Evolutionary conservation across 257 asterid genomes (phyloP), one percentile per base, ranked within the genome.

Genomic region (Datura wrightii): DNA sequence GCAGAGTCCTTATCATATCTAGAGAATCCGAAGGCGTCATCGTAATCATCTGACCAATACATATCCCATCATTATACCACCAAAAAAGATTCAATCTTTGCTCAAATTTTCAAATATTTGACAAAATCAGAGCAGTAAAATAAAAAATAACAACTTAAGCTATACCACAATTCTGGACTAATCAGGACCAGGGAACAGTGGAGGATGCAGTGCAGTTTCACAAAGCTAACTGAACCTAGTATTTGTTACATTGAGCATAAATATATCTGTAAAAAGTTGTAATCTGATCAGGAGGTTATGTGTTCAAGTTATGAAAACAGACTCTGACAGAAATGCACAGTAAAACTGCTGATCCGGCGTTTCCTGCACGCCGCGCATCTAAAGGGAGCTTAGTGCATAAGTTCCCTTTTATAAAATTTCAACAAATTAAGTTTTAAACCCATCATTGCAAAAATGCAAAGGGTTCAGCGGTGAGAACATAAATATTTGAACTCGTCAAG

Each of bases 1-100:
- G 92, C 84, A 90, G 67, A 34, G 97, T 92, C 90, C 99, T 90
- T 65, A 87, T 37, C 4, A 89, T 83, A 84, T 96, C 92, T 83
- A 94, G 88, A 42, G 90, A 55, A 85, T 89, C 95, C 5, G 90
- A 67, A 69, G 90, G 83, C 79, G 88, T 86, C 95, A 91, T 89
- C 5, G 97, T 90, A 84, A 92, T 88, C 87, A 85, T 78, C 99
- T 96, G 92, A 65, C 70, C 83, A 86, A 83, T 42, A 62, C 55
- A 63, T 80, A 72, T 81, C 39, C 72, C 81, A 70, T 82, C 24
- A 53, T 55, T 48, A 42, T 41, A 42, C 50, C 82, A 80, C 11
- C 31, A 63, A 39, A 50, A 31, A 36, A 58, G 42, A 58, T 84
- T 59, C 41, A 59, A 74, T 10, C 8, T 11, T 41, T 39, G 10